Evolutionary conservation across 306 rosid species (phyloP).

Genomic region (Trifolium dubium): DNA sequence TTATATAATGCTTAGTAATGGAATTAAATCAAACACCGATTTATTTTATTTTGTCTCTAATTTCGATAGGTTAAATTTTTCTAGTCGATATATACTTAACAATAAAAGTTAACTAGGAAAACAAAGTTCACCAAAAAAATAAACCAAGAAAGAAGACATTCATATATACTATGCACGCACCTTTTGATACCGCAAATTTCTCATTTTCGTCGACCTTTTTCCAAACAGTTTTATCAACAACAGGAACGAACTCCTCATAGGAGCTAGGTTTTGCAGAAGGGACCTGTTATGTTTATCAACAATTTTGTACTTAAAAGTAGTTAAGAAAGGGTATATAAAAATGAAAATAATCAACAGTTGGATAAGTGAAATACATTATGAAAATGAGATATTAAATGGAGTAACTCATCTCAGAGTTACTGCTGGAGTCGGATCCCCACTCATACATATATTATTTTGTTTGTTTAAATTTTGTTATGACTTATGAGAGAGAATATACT

Average conservation of each 20-base stretch:
- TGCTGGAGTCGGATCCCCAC: too few relatives aligned
- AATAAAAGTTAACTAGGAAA: background rate
- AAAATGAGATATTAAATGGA: too few relatives aligned
- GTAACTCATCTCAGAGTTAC: too few relatives aligned
- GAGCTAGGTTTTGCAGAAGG: slow-evolving; percentile 35
- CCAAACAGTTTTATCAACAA: slow-evolving; percentile 55
- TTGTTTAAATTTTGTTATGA: background rate
- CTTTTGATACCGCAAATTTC: slow-evolving; percentile 51
- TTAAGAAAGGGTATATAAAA: background rate
- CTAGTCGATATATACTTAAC: background rate
- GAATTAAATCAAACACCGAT: too few relatives aligned
- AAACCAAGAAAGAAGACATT: background rate
- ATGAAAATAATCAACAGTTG: slow-evolving; percentile 23
- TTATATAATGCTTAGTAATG: too few relatives aligned
- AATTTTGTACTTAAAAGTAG: slow-evolving; percentile 17
- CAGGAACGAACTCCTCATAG: slow-evolving; percentile 48
- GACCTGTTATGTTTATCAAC: slow-evolving; percentile 46
- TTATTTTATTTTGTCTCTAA: background rate
- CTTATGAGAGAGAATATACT: background rate
- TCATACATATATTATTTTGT: background rate
- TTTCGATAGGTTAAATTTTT: background rate
- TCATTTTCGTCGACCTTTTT: slow-evolving; percentile 45
- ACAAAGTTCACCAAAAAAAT: background rate
- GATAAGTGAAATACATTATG: background rate
- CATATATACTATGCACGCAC: slow-evolving; percentile 38